Evolutionary conservation across 2,329 filamentous ascomycete genomes (phyloP).

Genomic region (Stemphylium lycopersici): DNA sequence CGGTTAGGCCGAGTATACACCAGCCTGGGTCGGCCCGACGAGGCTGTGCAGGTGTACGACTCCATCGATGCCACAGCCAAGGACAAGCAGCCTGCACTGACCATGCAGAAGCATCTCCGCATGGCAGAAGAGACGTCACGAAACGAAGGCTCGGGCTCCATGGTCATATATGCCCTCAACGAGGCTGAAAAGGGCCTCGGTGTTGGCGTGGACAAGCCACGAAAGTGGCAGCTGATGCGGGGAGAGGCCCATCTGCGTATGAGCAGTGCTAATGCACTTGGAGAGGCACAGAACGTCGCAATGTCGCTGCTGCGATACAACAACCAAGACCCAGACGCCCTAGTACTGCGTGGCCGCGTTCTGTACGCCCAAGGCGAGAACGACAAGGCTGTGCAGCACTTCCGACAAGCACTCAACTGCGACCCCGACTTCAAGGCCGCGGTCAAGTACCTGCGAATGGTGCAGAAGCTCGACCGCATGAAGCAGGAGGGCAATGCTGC

Average conservation of each 20-base stretch:
- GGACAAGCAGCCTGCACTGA: slow-evolving; percentile 80
- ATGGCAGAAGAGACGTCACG: slow-evolving; percentile 79
- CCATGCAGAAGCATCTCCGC: slow-evolving; percentile 82
- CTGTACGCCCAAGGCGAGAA: slow-evolving; percentile 93
- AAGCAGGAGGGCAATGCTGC: slow-evolving; percentile 92
- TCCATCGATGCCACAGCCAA: slow-evolving; percentile 83
- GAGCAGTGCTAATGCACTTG: slow-evolving; percentile 84
- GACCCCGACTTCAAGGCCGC: slow-evolving; percentile 92
- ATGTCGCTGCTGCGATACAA: slow-evolving; percentile 86
- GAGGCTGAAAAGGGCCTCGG: slow-evolving; percentile 85
- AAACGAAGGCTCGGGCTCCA: slow-evolving; percentile 79
- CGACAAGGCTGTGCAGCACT: slow-evolving; percentile 90
- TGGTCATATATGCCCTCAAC: slow-evolving; percentile 90
- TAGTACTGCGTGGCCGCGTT: slow-evolving; percentile 85
- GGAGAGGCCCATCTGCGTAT: slow-evolving; percentile 93
- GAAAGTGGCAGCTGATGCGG: slow-evolving; percentile 92
- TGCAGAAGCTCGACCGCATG: slow-evolving; percentile 89
- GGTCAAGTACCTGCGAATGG: slow-evolving; percentile 84
- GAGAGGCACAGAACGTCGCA: slow-evolving; percentile 90
- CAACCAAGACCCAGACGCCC: slow-evolving; percentile 88
- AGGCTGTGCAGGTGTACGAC: slow-evolving; percentile 81
- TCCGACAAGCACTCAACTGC: slow-evolving; percentile 85
- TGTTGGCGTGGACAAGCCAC: slow-evolving; percentile 74
- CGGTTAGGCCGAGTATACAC: slow-evolving; percentile 90
- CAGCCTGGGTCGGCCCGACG: slow-evolving; percentile 81